A percentile compares a stretch with the other conserved stretches of the same genome.
These are phyloP conservation scores for Leccinum longicurvipes DNA, from an alignment of 768 basidiomycete genomes.

Conservation along the genomic window DNA sequence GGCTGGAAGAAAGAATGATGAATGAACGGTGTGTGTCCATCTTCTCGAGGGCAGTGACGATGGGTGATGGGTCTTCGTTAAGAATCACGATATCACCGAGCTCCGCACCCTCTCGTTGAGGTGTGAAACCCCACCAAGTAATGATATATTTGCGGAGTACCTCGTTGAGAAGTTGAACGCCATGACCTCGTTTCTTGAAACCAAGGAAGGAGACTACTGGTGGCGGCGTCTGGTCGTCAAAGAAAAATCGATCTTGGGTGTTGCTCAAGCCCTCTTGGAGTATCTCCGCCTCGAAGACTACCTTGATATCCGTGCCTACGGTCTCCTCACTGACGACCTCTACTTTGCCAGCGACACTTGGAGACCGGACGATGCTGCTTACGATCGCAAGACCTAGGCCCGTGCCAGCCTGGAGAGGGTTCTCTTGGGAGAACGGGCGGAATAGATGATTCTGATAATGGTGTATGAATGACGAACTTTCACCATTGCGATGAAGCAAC, in stretches of 20 bases:
- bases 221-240: slow-evolving; percentile 37
- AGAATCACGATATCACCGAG: slow-evolving; percentile 72
- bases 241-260: slow-evolving; percentile 46
- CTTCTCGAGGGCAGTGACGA: slow-evolving; percentile 54
- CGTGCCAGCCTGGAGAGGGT: slow-evolving; percentile 88
- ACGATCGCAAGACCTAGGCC: slow-evolving; percentile 95
- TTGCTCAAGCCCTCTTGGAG: slow-evolving; percentile 38
- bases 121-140: slow-evolving; percentile 73
- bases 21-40: slow-evolving; percentile 63
- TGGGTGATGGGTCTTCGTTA: slow-evolving; percentile 68
- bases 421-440: slow-evolving; percentile 97
- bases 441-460: slow-evolving; percentile 78
- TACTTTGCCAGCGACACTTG: slow-evolving; percentile 84
- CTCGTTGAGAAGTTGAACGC: slow-evolving; percentile 61
- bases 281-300: slow-evolving; percentile 73
- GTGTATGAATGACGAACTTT: background rate
- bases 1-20: slow-evolving; percentile 68
- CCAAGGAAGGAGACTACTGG: slow-evolving; percentile 67
- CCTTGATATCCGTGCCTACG: slow-evolving; percentile 87
- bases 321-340: slow-evolving; percentile 93
- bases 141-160: slow-evolving; percentile 65
- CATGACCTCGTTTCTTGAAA: slow-evolving; percentile 63
- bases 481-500: slow-evolving; percentile 2
- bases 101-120: slow-evolving; percentile 38
- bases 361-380: slow-evolving; percentile 84